Evolutionary conservation across 352 stramenopile species (phyloP).

Genomic region (Phytophthora multivora): DNA sequence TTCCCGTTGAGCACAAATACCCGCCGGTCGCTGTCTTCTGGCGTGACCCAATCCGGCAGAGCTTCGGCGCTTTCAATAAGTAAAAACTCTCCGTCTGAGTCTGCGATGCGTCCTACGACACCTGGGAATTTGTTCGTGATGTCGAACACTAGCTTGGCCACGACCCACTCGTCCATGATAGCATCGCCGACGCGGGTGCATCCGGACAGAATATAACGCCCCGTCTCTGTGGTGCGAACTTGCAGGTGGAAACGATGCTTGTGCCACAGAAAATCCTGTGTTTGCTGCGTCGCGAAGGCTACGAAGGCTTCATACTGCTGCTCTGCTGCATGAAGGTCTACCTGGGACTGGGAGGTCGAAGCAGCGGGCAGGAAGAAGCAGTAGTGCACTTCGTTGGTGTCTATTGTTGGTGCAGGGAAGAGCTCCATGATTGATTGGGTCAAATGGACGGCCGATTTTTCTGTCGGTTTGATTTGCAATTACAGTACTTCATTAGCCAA

Average conservation of each 20-base stretch:
- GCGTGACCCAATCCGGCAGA: conserved; percentile 69
- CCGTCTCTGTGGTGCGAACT: conserved; percentile 1
- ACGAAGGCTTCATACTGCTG: conserved; percentile 26
- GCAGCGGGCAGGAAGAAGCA: conserved; percentile 40
- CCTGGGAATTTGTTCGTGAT: conserved; percentile 40
- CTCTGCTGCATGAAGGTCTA: conserved; percentile 11
- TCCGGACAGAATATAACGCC: conserved; percentile 44
- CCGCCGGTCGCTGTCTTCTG: conserved; percentile 53
- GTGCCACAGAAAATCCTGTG: conserved; percentile 59
- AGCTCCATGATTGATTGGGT: conserved; percentile 38
- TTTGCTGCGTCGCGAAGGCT: conserved; percentile 38
- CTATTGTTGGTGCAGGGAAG: conserved; percentile 28
- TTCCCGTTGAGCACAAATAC: conserved; percentile 52
- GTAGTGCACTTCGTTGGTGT: conserved; percentile 39
- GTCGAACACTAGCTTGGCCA: conserved; percentile 52
- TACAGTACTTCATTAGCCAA: too few relatives aligned
- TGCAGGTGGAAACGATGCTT: conserved; percentile 54
- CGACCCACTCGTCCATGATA: conserved; percentile 77
- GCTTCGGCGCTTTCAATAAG: conserved; percentile 77
- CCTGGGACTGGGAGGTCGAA: background rate
- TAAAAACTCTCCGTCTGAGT: conserved; percentile 77
- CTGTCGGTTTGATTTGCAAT: background rate
- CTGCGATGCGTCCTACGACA: conserved; percentile 45
- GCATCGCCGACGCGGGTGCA: conserved; percentile 55
- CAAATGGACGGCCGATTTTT: background rate